phyloP scores from a whole-genome alignment of 2,329 filamentous ascomycete genomes.

The Cytospora paraplurivora region DNA sequence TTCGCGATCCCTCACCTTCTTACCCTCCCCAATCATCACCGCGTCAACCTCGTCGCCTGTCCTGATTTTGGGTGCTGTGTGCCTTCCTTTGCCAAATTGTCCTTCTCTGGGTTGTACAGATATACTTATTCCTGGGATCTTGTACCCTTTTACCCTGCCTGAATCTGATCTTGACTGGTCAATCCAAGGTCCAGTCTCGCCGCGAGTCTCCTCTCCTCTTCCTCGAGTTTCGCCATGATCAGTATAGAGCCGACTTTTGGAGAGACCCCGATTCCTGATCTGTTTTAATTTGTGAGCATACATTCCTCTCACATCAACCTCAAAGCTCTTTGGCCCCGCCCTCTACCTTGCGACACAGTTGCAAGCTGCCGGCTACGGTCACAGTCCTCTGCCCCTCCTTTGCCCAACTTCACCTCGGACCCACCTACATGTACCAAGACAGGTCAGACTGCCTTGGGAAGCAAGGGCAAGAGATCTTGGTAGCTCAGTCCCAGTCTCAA shows the following conservation, averaged over 20 bases:
- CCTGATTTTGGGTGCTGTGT: conserved; percentile 12
- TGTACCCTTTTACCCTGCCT: background rate
- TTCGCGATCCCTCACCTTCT: conserved; percentile 10
- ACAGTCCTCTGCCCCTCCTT: conserved; percentile 21
- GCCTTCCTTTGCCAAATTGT: background rate
- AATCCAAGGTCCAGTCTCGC: conserved; percentile 17
- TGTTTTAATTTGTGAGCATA: conserved; percentile 20
- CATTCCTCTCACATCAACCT: background rate
- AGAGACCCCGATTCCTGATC: conserved; percentile 13
- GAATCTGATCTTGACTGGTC: conserved; percentile 12
- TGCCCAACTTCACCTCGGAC: conserved; percentile 9
- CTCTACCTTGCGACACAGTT: background rate
- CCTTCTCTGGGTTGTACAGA: conserved; percentile 6
- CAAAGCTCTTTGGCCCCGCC: background rate
- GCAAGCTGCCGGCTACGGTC: background rate
- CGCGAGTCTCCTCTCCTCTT: conserved; percentile 7
- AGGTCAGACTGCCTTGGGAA: background rate
- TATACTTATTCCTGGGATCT: conserved; percentile 7
- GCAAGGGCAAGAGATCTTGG: background rate
- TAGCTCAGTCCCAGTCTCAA: background rate
- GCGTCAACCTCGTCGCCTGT: conserved; percentile 8
- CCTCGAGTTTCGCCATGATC: conserved; percentile 21
- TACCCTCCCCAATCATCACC: conserved; percentile 10
- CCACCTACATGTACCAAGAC: conserved; percentile 9
- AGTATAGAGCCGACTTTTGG: conserved; percentile 21